A percentile compares a stretch with the other conserved stretches of the same genome.
Conservation (phyloP, 192 early-diverging fungal genomes). For the Coemansia sp. region DNA sequence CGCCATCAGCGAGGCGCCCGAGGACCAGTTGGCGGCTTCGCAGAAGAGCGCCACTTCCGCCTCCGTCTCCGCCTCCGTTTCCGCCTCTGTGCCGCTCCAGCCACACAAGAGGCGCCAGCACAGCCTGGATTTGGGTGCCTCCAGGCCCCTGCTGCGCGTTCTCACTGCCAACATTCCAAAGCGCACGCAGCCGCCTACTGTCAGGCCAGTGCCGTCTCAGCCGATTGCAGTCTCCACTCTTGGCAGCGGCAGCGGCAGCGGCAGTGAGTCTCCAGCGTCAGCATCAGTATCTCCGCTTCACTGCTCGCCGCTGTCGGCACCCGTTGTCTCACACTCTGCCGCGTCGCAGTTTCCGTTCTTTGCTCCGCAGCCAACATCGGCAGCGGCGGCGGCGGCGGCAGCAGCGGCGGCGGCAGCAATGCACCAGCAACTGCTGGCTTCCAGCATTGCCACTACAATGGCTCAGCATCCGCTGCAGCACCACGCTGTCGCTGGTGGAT, state of each 20-base stretch:
- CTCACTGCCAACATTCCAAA: slow-evolving; percentile 16
- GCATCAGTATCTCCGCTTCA: slow-evolving; percentile 28
- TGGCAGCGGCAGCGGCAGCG: slow-evolving; percentile 2
- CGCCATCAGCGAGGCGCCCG: slow-evolving; percentile 14
- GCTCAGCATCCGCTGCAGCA: slow-evolving; percentile 3
- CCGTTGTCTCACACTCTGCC: slow-evolving; percentile 22
- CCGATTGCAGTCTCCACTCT: not conserved
- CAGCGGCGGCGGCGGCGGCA: not conserved
- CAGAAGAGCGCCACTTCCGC: not conserved
- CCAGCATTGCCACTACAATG: not conserved
- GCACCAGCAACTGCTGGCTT: slow-evolving; percentile 7
- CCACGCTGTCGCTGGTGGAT: slow-evolving; percentile 12
- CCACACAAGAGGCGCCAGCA: slow-evolving; percentile 45
- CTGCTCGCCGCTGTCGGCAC: slow-evolving; percentile 45
- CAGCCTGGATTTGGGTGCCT: slow-evolving; percentile 37
- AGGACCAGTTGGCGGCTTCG: slow-evolving; percentile 11
- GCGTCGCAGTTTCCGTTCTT: slow-evolving; percentile 32
- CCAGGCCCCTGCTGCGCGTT: slow-evolving; percentile 44
- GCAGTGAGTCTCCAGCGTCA: slow-evolving; percentile 7
- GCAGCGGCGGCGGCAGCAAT: slow-evolving; percentile 1
- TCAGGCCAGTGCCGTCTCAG: not conserved
- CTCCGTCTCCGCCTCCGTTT: not conserved
- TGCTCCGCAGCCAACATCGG: not conserved
- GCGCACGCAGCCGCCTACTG: not conserved
- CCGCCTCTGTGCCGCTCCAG: slow-evolving; percentile 2